Percentiles rank a stretch among this genome's conserved stretches.
Conservation (phyloP, 2,329 filamentous ascomycete genomes). For the Daldinia sp. region DNA sequence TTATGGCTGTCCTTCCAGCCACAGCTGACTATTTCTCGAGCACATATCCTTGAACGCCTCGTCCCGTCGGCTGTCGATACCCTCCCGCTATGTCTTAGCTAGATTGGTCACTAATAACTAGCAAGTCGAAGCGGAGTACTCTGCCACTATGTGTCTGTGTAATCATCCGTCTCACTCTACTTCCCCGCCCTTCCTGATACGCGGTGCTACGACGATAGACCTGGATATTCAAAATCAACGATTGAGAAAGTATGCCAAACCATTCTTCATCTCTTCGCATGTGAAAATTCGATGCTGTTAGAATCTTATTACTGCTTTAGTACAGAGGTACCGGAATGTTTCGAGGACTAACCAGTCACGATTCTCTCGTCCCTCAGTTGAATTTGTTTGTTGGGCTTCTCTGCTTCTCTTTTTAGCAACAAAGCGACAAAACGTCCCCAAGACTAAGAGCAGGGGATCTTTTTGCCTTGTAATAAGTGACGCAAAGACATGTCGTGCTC, state of each 20-base stretch:
- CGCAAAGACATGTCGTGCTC: not conserved
- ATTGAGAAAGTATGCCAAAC: not conserved
- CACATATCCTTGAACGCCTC: constrained; percentile 19
- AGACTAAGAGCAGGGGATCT: not conserved
- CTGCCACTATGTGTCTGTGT: constrained; percentile 14
- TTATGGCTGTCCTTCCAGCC: not conserved
- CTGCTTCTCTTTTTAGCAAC: no score
- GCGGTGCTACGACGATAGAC: constrained; percentile 1
- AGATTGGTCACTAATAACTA: constrained; percentile 9
- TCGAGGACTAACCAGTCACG: no score
- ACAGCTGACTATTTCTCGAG: constrained; percentile 9
- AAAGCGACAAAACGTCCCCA: no score
- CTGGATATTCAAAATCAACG: no score
- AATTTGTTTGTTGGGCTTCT: no score
- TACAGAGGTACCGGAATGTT: no score
- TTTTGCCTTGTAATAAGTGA: constrained; percentile 1
- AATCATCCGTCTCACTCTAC: not conserved
- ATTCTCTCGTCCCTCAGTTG: no score
- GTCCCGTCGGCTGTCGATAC: constrained; percentile 25
- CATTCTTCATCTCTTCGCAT: no score
- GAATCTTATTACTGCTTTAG: no score
- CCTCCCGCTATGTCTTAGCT: constrained; percentile 25
- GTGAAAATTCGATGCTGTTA: no score
- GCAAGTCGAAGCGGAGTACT: constrained; percentile 8
- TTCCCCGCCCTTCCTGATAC: not conserved